Evolutionary conservation across 2,329 filamentous ascomycete species (phyloP).

Genomic region (Xylariaceae sp.): DNA sequence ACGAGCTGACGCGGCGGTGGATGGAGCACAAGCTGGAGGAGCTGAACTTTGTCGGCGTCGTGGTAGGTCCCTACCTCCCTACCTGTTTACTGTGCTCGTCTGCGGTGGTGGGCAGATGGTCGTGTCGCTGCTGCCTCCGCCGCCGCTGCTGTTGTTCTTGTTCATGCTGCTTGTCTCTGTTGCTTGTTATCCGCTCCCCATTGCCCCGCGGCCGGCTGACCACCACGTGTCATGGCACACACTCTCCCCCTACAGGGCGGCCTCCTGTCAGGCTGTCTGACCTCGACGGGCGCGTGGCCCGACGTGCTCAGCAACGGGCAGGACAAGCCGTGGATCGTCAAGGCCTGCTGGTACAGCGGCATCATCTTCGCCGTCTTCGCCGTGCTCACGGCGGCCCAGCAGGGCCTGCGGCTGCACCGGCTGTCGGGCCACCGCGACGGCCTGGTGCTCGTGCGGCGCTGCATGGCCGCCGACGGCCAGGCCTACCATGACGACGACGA

Average conservation of each 20-base stretch:
- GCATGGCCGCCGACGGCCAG: conserved; percentile 6
- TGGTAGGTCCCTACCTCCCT: too few relatives aligned
- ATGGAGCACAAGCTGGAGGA: conserved; percentile 8
- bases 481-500: not conserved
- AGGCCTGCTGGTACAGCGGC: conserved; percentile 33
- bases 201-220: too few relatives aligned
- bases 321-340: conserved; percentile 31
- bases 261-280: conserved; percentile 31
- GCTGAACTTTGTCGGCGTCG: conserved; percentile 11
- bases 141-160: too few relatives aligned
- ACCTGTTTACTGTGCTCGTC: too few relatives aligned
- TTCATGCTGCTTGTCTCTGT: too few relatives aligned
- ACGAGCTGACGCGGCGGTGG: conserved; percentile 7
- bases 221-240: too few relatives aligned
- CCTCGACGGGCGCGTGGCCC: conserved; percentile 36
- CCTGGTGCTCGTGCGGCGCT: conserved; percentile 23
- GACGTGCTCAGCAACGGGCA: conserved; percentile 28
- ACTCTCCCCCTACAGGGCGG: too few relatives aligned
- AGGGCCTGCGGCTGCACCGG: conserved; percentile 34
- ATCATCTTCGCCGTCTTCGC: conserved; percentile 42
- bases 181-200: too few relatives aligned
- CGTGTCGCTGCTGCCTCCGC: too few relatives aligned
- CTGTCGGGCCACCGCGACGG: conserved; percentile 33
- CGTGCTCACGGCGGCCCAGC: conserved; percentile 36
- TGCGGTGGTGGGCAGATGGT: too few relatives aligned